Evolutionary conservation across 2,329 filamentous ascomycete genomes (phyloP), one percentile per base, ranked within the genome.

Genomic region (Diaporthe helianthi): DNA sequence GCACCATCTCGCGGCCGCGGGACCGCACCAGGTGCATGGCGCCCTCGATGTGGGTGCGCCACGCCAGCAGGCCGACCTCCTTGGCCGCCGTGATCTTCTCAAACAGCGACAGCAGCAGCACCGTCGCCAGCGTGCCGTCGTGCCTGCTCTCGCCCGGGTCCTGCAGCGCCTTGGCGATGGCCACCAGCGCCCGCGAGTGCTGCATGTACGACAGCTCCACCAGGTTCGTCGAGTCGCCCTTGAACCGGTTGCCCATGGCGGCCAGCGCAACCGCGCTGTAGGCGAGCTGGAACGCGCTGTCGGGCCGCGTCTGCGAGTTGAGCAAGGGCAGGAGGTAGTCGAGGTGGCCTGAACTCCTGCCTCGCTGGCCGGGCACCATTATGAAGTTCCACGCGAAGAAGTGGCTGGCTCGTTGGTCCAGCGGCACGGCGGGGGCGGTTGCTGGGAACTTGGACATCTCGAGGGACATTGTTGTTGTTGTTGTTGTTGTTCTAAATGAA

Each of bases 381-480:
- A 90, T 83, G 74, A 86, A 90, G 74, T 90, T 89, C 65, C 87
- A 81, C 8, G 89, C 77, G 74, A 90, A 90, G 75, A 87, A 85
- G 72, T 86, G 88, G 13, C 82, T 81, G 2, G 87, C 88, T 71
- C 86, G 85, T 69, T 87, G 81, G 26, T 88, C 85, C 0, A 87
- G 72, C 1, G 86, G 81, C 12, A 86, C 72, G 47, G 80, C 79
- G n/a, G 86, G 77, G 17, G 76, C 75, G 5, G 79, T 77, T 9
- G 77, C 71, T 19, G 73, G 72, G 29, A 74, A 71, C n/a, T n/a
- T n/a, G 29, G 71, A 68, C 36, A 73, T 70, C 49, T 71, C 76
- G 61, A 72, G 55, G 72, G 69, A 72, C 72, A 29, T 74, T 72
- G 15, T 38, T 38, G 36, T n/a, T n/a, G n/a, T n/a, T n/a, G n/a